Percentiles rank a stretch among this genome's conserved stretches.
Evolutionary conservation across 345 rosid species (phyloP).

Genomic region (Psidium guajava): DNA sequence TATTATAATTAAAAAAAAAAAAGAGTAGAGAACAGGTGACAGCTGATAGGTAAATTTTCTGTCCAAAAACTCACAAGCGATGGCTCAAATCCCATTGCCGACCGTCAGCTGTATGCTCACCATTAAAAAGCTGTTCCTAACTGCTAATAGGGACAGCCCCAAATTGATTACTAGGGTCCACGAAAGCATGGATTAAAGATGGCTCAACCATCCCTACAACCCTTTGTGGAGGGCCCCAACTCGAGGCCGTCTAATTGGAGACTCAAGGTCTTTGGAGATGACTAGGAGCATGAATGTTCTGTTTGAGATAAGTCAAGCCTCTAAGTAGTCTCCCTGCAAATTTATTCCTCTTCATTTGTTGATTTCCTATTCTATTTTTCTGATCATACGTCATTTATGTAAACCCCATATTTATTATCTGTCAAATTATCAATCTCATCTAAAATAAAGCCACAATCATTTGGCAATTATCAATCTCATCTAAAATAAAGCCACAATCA

Average conservation of each 20-base stretch:
- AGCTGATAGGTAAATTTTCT: background rate
- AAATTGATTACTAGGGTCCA: background rate
- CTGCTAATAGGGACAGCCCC: background rate
- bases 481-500: background rate
- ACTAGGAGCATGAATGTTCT: background rate
- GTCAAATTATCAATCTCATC: background rate
- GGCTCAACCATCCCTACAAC: background rate
- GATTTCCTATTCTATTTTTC: background rate
- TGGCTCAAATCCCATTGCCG: background rate
- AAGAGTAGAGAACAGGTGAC: background rate
- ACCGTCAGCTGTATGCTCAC: background rate
- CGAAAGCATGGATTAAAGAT: background rate
- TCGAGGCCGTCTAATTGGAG: background rate
- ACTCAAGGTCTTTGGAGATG: background rate
- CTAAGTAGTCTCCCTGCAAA: background rate
- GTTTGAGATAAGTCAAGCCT: background rate
- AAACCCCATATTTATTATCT: background rate
- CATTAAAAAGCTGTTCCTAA: background rate
- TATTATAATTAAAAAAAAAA: background rate
- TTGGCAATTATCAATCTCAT: background rate
- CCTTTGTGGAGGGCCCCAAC: background rate
- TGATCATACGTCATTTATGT: background rate
- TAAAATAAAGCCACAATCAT: background rate
- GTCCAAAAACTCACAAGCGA: background rate
- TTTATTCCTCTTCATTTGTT: background rate